Evolutionary conservation across 257 asterid species (phyloP).

Genomic region (Gynochthodes officinalis): DNA sequence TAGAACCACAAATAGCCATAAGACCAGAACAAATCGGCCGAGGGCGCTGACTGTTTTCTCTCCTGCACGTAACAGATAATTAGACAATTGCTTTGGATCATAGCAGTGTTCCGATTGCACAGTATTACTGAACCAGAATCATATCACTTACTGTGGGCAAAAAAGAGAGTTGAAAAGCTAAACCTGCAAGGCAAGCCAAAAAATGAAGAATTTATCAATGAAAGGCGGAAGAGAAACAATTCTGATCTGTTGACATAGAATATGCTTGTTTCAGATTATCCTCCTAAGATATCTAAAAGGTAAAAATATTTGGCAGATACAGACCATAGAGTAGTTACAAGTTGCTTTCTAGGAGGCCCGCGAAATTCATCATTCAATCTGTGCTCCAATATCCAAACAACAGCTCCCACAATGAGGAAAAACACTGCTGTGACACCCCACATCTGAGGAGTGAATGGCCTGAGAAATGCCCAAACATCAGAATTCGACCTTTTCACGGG

Average conservation of each 20-base stretch:
- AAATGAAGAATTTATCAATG: not conserved
- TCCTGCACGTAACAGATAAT: constrained; percentile 31
- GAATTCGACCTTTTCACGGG: constrained; percentile 42
- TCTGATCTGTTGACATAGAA: not conserved
- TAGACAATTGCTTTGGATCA: not conserved
- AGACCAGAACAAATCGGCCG: constrained; percentile 46
- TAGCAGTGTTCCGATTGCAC: not conserved
- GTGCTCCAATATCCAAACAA: constrained; percentile 59
- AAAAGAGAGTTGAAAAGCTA: constrained; percentile 39
- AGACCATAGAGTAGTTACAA: constrained; percentile 51
- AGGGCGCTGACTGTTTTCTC: constrained; percentile 49
- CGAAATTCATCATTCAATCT: constrained; percentile 53
- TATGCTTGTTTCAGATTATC: not conserved
- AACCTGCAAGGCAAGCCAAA: constrained; percentile 30
- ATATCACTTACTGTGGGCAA: constrained; percentile 32
- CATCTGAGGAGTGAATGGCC: constrained; percentile 47
- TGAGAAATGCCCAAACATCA: constrained; percentile 45
- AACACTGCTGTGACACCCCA: constrained; percentile 46
- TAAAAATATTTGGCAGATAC: constrained; percentile 1
- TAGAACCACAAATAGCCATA: constrained; percentile 65
- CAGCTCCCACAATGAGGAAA: constrained; percentile 43
- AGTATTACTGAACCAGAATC: not conserved
- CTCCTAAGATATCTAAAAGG: not conserved
- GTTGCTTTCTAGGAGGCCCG: constrained; percentile 54
- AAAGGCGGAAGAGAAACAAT: not conserved